Conservation (phyloP, 306 rosid genomes). For the Cicer judaicum region DNA sequence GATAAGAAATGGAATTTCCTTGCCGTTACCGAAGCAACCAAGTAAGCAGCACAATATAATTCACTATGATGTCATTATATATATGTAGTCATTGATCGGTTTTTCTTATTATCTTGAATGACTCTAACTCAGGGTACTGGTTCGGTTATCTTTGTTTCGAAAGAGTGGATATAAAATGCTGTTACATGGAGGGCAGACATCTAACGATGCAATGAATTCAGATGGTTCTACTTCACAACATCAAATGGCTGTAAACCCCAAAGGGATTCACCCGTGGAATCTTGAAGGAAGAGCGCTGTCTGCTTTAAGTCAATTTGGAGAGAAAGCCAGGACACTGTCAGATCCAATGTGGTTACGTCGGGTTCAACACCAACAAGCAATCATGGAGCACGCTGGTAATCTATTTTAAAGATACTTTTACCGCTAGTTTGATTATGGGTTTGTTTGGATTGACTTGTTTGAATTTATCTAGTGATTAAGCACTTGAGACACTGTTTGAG, state of each 20-base stretch:
- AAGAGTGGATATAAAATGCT: slow-evolving; percentile 93
- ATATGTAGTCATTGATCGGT: slow-evolving; percentile 11
- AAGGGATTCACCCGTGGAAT: slow-evolving; percentile 56
- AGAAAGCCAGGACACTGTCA: slow-evolving; percentile 68
- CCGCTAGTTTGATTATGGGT: no score
- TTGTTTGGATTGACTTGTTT: no score
- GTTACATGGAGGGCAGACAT: slow-evolving; percentile 79
- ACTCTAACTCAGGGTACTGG: slow-evolving; percentile 72
- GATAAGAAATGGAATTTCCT: slow-evolving; percentile 94
- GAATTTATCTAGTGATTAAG: no score
- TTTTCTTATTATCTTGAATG: slow-evolving; percentile 42
- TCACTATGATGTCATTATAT: slow-evolving; percentile 1
- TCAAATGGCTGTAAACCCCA: slow-evolving; percentile 45
- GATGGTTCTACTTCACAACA: slow-evolving; percentile 52
- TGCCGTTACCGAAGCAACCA: slow-evolving; percentile 80
- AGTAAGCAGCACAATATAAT: slow-evolving; percentile 61
- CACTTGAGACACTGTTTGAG: no score
- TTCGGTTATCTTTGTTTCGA: slow-evolving; percentile 78
- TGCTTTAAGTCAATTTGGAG: slow-evolving; percentile 82
- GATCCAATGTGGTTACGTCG: slow-evolving; percentile 63
- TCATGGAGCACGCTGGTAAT: slow-evolving; percentile 65
- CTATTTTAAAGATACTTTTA: slow-evolving; percentile 10
- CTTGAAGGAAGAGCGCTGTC: slow-evolving; percentile 85
- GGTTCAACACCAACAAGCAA: slow-evolving; percentile 71
- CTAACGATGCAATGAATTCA: slow-evolving; percentile 52